A percentile compares a stretch with the other conserved stretches of the same genome.
phyloP scores from a whole-genome alignment of 2,329 filamentous ascomycete genomes.

The Bretziella fagacearum region DNA sequence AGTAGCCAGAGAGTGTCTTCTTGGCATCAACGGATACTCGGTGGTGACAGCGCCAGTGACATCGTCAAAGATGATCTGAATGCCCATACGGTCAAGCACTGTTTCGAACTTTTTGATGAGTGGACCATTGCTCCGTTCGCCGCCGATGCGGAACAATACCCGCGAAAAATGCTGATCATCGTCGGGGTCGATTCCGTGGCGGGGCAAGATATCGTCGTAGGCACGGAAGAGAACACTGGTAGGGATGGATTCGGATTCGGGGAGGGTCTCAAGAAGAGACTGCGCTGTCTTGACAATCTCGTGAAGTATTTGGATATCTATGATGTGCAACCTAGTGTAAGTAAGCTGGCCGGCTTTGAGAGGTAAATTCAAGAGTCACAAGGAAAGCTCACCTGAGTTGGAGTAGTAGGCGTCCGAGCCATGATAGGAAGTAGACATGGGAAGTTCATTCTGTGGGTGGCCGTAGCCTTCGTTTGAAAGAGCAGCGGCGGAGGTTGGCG shows the following conservation, averaged over 20 bases:
- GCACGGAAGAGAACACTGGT: constrained; percentile 66
- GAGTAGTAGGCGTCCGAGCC: constrained; percentile 34
- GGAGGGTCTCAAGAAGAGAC: constrained; percentile 37
- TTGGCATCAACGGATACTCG: constrained; percentile 9
- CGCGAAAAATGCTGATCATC: constrained; percentile 60
- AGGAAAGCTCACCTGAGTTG: constrained; percentile 37
- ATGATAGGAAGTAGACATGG: constrained; percentile 16
- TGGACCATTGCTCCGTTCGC: constrained; percentile 37
- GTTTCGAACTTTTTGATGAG: constrained; percentile 55
- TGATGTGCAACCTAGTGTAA: not conserved
- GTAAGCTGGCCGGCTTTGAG: not conserved
- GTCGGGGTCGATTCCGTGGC: constrained; percentile 52
- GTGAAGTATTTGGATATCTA: constrained; percentile 66
- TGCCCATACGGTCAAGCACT: constrained; percentile 51
- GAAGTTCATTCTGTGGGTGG: constrained; percentile 8
- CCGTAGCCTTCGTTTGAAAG: not conserved
- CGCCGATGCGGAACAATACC: constrained; percentile 64
- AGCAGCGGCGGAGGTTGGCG: not conserved
- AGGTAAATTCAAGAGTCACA: no score
- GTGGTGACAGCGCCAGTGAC: constrained; percentile 13
- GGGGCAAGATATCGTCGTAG: constrained; percentile 59
- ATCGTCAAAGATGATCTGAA: constrained; percentile 45
- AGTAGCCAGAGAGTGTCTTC: constrained; percentile 11
- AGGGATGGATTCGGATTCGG: constrained; percentile 46
- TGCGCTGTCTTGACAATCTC: constrained; percentile 59